Conservation (phyloP, 179 eudicot species). For the Nepenthes alata region DNA sequence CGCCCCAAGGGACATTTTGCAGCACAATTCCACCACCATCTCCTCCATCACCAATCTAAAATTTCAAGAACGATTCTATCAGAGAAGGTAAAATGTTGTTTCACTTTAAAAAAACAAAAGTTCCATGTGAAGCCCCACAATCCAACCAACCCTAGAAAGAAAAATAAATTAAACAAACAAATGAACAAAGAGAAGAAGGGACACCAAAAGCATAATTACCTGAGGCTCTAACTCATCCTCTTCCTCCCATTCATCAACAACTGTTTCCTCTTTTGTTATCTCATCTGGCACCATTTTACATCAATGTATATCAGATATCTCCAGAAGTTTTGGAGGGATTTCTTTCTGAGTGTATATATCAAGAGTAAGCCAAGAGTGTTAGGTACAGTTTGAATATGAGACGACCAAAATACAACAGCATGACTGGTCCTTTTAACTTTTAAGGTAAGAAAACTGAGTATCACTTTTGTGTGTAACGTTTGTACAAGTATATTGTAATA, state of each 20-base stretch:
- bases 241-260: conserved; percentile 73
- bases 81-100: background rate
- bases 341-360: too few species aligned
- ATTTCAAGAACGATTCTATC: conserved; percentile 6
- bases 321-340: background rate
- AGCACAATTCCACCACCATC: conserved; percentile 94
- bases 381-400: background rate
- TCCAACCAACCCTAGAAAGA: background rate
- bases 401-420: too few species aligned
- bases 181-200: conserved; percentile 1
- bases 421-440: too few species aligned
- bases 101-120: background rate
- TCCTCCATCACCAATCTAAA: conserved; percentile 85
- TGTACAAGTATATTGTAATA: too few species aligned
- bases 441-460: too few species aligned
- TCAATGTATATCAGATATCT: background rate
- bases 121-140: background rate
- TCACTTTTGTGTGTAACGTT: too few species aligned
- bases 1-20: conserved; percentile 79
- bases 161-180: background rate
- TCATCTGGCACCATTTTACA: conserved; percentile 29
- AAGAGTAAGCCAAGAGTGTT: too few species aligned
- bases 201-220: conserved; percentile 14
- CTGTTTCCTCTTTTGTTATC: conserved; percentile 27
- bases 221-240: conserved; percentile 74